Percentiles rank a stretch among this genome's conserved stretches.
Conservation (phyloP, 176 grass and related monocot genomes). For the Hsuehochloa calcarea region DNA sequence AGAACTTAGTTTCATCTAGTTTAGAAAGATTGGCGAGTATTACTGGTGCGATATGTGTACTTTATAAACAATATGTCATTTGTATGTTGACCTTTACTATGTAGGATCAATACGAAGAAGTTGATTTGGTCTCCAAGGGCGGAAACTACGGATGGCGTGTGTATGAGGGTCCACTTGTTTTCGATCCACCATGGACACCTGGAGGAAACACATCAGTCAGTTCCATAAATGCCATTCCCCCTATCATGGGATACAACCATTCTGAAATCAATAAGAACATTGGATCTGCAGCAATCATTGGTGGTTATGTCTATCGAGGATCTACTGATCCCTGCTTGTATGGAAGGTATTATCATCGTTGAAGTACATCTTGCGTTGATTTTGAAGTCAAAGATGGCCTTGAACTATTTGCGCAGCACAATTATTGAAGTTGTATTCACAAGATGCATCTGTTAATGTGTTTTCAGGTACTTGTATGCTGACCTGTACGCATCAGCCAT, state of each 20-base stretch:
- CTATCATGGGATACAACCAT: slow-evolving; percentile 59
- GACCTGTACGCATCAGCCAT: slow-evolving; percentile 62
- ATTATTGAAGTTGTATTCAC: neutral
- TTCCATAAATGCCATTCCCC: slow-evolving; percentile 48
- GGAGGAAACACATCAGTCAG: slow-evolving; percentile 50
- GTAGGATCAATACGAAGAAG: slow-evolving; percentile 70
- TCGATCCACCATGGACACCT: slow-evolving; percentile 34
- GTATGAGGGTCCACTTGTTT: slow-evolving; percentile 51
- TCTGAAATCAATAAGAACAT: slow-evolving; percentile 46
- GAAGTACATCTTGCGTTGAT: neutral
- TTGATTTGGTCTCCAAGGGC: slow-evolving; percentile 60
- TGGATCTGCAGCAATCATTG: slow-evolving; percentile 65
- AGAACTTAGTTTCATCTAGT: neutral
- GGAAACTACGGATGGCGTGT: slow-evolving; percentile 83
- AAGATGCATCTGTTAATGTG: neutral
- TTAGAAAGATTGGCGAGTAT: neutral
- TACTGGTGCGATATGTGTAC: neutral
- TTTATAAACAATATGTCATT: neutral
- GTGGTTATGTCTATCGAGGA: slow-evolving; percentile 69
- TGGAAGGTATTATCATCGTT: slow-evolving; percentile 46
- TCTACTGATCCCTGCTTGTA: slow-evolving; percentile 70
- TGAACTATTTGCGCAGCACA: neutral
- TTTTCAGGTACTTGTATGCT: slow-evolving; percentile 67
- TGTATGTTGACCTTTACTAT: neutral
- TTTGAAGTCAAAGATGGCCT: neutral